Conservation (phyloP, 306 rosid species). For the Phaseolus lunatus region DNA sequence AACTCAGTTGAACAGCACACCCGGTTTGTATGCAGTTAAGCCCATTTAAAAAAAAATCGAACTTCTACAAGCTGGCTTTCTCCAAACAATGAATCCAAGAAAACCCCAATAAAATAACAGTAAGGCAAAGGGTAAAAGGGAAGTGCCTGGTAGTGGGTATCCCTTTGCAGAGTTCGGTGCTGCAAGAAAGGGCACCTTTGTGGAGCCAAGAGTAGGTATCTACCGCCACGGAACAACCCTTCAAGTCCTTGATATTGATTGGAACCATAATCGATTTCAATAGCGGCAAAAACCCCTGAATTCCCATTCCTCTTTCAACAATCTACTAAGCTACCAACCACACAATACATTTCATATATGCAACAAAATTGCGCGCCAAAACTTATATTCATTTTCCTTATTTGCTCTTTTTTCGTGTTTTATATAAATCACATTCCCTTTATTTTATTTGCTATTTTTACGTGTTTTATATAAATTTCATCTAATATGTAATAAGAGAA, state of each 20-base stretch:
- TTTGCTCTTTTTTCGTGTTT: neutral
- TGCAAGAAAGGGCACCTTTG: slow-evolving; percentile 92
- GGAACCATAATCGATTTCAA: slow-evolving; percentile 89
- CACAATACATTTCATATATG: neutral
- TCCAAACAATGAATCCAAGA: neutral
- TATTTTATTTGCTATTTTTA: too few species aligned
- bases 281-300: slow-evolving; percentile 86
- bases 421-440: neutral
- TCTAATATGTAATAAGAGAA: too few species aligned
- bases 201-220: slow-evolving; percentile 99
- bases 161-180: slow-evolving; percentile 84
- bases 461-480: too few species aligned
- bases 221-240: slow-evolving; percentile 72
- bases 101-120: neutral
- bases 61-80: neutral
- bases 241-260: slow-evolving; percentile 76
- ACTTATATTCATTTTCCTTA: neutral
- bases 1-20: neutral
- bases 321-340: neutral
- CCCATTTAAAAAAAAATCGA: neutral
- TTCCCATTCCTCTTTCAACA: slow-evolving; percentile 64
- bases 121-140: neutral
- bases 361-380: neutral
- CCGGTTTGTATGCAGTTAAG: neutral
- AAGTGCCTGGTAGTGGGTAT: slow-evolving; percentile 74